Percentiles rank a stretch among this genome's conserved stretches.
Evolutionary conservation across 2,329 filamentous ascomycete genomes (phyloP).

Genomic region (Ophiocordyceps camponoti-leonardi): DNA sequence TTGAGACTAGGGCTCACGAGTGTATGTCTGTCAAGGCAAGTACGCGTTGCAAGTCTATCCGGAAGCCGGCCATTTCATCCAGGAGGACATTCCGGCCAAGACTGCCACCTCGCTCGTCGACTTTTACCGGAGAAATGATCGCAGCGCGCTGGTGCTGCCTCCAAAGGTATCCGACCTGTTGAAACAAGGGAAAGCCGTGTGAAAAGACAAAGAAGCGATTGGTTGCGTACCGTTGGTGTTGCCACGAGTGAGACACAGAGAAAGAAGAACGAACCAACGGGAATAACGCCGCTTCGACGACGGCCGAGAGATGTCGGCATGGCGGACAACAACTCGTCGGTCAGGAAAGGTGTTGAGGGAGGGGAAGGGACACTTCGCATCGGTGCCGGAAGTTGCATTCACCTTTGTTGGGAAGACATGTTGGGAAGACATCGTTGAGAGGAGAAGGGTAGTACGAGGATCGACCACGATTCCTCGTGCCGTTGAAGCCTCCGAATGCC

Average conservation of each 20-base stretch:
- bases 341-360: too few species aligned
- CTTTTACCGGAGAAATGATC: constrained; percentile 83
- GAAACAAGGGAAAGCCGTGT: constrained; percentile 43
- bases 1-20: too few species aligned
- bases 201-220: constrained; percentile 1
- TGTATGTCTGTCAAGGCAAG: constrained; percentile 43
- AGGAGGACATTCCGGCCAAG: constrained; percentile 86
- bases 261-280: not conserved
- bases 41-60: constrained; percentile 92
- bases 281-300: not conserved
- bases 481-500: too few species aligned
- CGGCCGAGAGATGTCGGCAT: not conserved
- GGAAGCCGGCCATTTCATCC: constrained; percentile 89
- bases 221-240: not conserved
- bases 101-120: constrained; percentile 73
- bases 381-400: too few species aligned
- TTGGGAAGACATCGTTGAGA: too few species aligned
- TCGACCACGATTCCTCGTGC: too few species aligned
- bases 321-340: too few species aligned
- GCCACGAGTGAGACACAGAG: not conserved
- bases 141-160: constrained; percentile 67
- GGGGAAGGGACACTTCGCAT: too few species aligned
- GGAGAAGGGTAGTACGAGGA: too few species aligned
- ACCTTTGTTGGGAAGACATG: too few species aligned
- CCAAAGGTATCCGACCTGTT: constrained; percentile 74